Evolutionary conservation across 805 yeast genomes (phyloP).

Genomic region (Candida nanaspora): DNA sequence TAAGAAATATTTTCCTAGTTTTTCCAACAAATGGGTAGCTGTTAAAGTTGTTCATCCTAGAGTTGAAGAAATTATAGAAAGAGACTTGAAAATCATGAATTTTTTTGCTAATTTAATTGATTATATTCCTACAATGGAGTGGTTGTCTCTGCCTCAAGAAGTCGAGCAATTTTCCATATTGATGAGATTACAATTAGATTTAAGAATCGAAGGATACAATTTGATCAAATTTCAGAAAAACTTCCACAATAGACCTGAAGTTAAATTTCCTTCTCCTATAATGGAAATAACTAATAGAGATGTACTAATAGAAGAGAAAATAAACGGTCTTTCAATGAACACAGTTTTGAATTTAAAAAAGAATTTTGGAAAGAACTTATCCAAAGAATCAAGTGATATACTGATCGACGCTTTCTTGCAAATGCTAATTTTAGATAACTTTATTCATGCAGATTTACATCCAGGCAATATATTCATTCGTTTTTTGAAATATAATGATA

Average conservation of each 20-base stretch:
- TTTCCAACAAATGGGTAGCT: conserved; percentile 57
- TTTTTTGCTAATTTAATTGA: conserved; percentile 70
- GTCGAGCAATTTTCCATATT: conserved; percentile 79
- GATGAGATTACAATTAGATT: conserved; percentile 85
- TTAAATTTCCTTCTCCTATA: conserved; percentile 78
- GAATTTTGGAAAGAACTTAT: conserved; percentile 35
- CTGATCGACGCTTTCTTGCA: conserved; percentile 87
- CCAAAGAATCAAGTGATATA: conserved; percentile 67
- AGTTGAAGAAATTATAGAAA: conserved; percentile 60
- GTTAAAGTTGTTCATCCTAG: conserved; percentile 89
- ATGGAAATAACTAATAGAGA: conserved; percentile 55
- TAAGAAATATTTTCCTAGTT: conserved; percentile 23
- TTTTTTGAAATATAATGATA: conserved; percentile 34
- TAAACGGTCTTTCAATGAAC: conserved; percentile 79
- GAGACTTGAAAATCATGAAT: conserved; percentile 81
- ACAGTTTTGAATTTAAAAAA: conserved; percentile 50
- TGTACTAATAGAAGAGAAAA: conserved; percentile 79
- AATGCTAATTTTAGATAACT: conserved; percentile 89
- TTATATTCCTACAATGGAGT: conserved; percentile 87
- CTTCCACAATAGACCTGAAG: conserved; percentile 48
- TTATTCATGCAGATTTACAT: conserved; percentile 93
- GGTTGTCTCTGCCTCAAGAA: conserved; percentile 93
- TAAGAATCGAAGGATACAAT: conserved; percentile 84
- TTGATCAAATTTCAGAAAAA: conserved; percentile 63
- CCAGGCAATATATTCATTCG: conserved; percentile 84